Evolutionary conservation across 495 filamentous ascomycete species (phyloP).

Genomic region (Aspergillus haitiensis): DNA sequence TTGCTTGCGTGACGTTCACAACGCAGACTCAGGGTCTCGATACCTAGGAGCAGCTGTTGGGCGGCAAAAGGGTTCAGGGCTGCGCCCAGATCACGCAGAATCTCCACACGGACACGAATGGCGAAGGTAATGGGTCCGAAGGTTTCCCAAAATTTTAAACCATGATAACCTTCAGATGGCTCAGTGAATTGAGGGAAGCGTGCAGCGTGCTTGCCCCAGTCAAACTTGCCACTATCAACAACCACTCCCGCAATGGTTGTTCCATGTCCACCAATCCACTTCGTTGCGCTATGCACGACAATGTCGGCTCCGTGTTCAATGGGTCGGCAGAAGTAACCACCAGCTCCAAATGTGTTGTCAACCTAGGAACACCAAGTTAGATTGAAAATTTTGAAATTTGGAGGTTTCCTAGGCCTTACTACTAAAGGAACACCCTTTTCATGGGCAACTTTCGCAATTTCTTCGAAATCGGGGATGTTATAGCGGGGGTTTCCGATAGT

Average conservation of each 20-base stretch:
- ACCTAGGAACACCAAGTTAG: conserved; percentile 49
- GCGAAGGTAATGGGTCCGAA: conserved; percentile 84
- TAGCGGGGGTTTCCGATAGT: conserved; percentile 95
- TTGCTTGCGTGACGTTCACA: conserved; percentile 88
- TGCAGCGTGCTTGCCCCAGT: conserved; percentile 87
- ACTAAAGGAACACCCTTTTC: conserved; percentile 81
- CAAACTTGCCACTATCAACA: conserved; percentile 90
- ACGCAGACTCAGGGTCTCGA: conserved; percentile 87
- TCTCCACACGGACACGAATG: conserved; percentile 80
- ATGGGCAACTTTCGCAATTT: conserved; percentile 76
- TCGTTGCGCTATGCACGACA: conserved; percentile 92
- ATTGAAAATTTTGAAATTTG: background rate
- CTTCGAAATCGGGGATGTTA: conserved; percentile 89
- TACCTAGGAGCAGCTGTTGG: conserved; percentile 86
- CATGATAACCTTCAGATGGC: conserved; percentile 91
- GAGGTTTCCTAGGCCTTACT: conserved; percentile 49
- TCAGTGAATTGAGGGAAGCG: conserved; percentile 95
- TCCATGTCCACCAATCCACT: conserved; percentile 98
- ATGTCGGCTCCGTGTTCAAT: conserved; percentile 95
- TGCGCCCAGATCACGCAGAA: conserved; percentile 83
- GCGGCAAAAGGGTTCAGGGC: conserved; percentile 90
- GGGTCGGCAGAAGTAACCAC: conserved; percentile 85
- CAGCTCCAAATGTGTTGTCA: conserved; percentile 97
- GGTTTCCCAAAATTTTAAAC: conserved; percentile 95
- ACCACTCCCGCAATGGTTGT: conserved; percentile 92